A percentile compares a stretch with the other conserved stretches of the same genome.
Evolutionary conservation across 495 filamentous ascomycete genomes (phyloP).

Genomic region (Mytilinidion resinicola): DNA sequence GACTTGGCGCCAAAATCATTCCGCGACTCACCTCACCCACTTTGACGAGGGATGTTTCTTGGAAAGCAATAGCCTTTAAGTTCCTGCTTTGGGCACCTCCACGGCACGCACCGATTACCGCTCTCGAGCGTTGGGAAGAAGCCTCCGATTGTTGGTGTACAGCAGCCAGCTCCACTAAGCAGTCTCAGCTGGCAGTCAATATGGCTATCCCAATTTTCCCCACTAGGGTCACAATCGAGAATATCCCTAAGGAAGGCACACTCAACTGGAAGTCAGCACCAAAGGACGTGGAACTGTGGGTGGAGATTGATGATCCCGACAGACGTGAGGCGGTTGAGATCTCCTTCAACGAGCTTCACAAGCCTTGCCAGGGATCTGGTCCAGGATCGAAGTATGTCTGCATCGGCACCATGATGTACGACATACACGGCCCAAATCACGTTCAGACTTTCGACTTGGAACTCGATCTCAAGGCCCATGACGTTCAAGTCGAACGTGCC

Average conservation of each 20-base stretch:
- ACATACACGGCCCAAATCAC: conserved; percentile 38
- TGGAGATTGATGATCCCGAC: conserved; percentile 31
- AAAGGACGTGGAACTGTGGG: conserved; percentile 56
- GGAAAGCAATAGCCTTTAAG: neutral
- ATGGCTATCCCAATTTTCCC: conserved; percentile 46
- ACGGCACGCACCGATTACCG: conserved; percentile 34
- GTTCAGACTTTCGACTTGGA: conserved; percentile 47
- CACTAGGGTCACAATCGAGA: conserved; percentile 54
- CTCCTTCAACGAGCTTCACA: neutral
- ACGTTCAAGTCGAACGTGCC: conserved; percentile 38
- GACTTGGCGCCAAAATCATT: conserved; percentile 29
- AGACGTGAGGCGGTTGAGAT: conserved; percentile 17
- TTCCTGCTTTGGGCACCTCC: conserved; percentile 15
- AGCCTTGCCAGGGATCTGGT: conserved; percentile 1
- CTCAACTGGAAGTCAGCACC: conserved; percentile 51
- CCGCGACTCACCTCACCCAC: conserved; percentile 31
- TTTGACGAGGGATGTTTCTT: neutral
- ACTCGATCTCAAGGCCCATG: conserved; percentile 34
- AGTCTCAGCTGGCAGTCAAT: conserved; percentile 44
- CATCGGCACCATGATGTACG: conserved; percentile 49
- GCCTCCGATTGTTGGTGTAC: conserved; percentile 65
- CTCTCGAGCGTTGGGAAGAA: conserved; percentile 52
- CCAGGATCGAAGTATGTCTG: conserved; percentile 41
- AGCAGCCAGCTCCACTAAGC: conserved; percentile 30
- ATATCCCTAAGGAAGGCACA: conserved; percentile 49